Percentiles rank a stretch among this genome's conserved stretches.
These are phyloP conservation scores for Trichomonas vaginalis DNA, from an alignment of 208 protist species.

Conservation along the genomic window DNA sequence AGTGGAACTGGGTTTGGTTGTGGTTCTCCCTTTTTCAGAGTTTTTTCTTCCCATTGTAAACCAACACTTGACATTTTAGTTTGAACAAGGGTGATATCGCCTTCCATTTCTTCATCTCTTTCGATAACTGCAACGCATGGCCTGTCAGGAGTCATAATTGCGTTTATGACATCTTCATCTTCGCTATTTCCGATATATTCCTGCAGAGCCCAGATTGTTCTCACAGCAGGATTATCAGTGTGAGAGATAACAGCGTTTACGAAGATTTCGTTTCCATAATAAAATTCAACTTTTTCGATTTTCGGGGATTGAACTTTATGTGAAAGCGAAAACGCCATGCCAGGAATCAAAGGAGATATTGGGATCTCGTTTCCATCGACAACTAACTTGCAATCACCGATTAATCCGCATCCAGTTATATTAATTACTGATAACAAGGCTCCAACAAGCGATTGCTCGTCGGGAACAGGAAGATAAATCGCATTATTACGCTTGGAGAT, in stretches of 20 bases:
- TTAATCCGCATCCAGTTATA: not conserved
- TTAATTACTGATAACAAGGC: not conserved
- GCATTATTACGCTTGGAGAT: not conserved
- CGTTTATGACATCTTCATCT: not conserved
- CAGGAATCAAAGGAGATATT: not conserved
- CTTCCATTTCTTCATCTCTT: conserved; percentile 14
- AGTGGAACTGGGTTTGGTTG: not conserved
- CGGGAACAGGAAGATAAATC: not conserved
- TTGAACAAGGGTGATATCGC: not conserved
- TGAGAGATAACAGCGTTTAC: too few relatives aligned
- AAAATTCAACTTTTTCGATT: not conserved
- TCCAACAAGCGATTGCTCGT: not conserved
- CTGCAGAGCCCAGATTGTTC: too few relatives aligned
- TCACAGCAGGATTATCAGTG: too few relatives aligned
- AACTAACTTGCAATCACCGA: not conserved
- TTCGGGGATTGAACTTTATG: not conserved
- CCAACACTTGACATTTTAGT: not conserved
- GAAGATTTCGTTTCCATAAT: too few relatives aligned
- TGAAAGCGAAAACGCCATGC: not conserved
- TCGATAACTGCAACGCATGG: not conserved
- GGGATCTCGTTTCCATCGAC: not conserved
- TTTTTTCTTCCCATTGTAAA: not conserved
- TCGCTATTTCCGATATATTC: too few relatives aligned
- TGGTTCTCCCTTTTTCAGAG: not conserved
- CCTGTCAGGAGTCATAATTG: not conserved